Evolutionary conservation across 2,329 filamentous ascomycete genomes (phyloP).

Genomic region (Phyllosticta paracitricarpa): DNA sequence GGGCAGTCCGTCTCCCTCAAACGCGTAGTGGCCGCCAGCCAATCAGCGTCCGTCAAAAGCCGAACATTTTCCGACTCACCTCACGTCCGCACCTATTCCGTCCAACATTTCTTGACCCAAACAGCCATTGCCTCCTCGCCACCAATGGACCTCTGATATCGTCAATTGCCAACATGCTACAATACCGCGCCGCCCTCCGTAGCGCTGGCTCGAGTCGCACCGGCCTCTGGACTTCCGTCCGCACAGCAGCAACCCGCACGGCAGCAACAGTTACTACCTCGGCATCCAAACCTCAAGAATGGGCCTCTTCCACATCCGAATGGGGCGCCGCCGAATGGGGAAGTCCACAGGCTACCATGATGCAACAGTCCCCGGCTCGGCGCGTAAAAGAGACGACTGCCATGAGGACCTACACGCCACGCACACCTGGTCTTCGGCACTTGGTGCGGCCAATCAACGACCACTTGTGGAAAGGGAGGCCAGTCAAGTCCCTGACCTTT

Average conservation of each 20-base stretch:
- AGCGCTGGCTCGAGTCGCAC: conserved; percentile 39
- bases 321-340: not conserved
- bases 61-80: not conserved
- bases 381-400: conserved; percentile 18
- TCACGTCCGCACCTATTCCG: not conserved
- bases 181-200: conserved; percentile 52
- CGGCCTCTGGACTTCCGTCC: conserved; percentile 36
- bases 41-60: not conserved
- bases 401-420: conserved; percentile 83
- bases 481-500: conserved; percentile 72
- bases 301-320: conserved; percentile 9
- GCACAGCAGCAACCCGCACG: conserved; percentile 26
- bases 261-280: conserved; percentile 27
- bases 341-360: not conserved
- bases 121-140: not conserved
- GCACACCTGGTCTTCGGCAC: conserved; percentile 87
- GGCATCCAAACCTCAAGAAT: conserved; percentile 29
- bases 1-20: too few relatives aligned
- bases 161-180: conserved; percentile 45
- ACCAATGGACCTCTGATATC: conserved; percentile 5
- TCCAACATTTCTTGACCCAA: conserved; percentile 2
- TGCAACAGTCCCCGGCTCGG: not conserved
- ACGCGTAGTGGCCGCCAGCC: not conserved
- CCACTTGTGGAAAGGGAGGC: conserved; percentile 90
- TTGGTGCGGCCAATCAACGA: conserved; percentile 88